Evolutionary conservation across 2,329 filamentous ascomycete genomes (phyloP).

Genomic region (Dryadomyces sulphureus): DNA sequence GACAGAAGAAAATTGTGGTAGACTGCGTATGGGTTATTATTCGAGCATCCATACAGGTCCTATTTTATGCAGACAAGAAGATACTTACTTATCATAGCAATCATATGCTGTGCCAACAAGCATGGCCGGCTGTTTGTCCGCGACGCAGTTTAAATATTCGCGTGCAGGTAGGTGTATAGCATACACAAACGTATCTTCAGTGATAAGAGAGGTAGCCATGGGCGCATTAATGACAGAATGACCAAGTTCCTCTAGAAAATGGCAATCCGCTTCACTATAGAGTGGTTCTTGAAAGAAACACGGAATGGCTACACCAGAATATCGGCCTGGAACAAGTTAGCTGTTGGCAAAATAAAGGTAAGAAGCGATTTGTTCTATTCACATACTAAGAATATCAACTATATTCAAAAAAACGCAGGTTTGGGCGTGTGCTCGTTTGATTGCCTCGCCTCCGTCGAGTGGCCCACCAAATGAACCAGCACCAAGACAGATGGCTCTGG

Average conservation of each 20-base stretch:
- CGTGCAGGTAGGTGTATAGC: slow-evolving; percentile 45
- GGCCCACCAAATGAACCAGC: slow-evolving; percentile 42
- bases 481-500: slow-evolving; percentile 36
- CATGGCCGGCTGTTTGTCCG: slow-evolving; percentile 29
- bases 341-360: too few relatives aligned
- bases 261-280: slow-evolving; percentile 31
- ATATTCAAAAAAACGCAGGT: slow-evolving; percentile 36
- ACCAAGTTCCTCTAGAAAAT: slow-evolving; percentile 40
- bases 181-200: slow-evolving; percentile 36
- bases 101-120: slow-evolving; percentile 42
- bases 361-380: not conserved
- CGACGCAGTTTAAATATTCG: slow-evolving; percentile 37
- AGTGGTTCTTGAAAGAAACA: slow-evolving; percentile 40
- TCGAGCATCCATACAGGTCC: not conserved
- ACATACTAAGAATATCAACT: slow-evolving; percentile 26
- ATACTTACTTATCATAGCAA: slow-evolving; percentile 33
- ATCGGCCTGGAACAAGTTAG: not conserved
- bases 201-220: slow-evolving; percentile 33
- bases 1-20: slow-evolving; percentile 1
- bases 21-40: not conserved
- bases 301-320: slow-evolving; percentile 16
- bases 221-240: slow-evolving; percentile 37
- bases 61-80: not conserved
- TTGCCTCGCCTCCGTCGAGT: slow-evolving; percentile 26
- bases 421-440: slow-evolving; percentile 33